Evolutionary conservation across 1,284 basidiomycete genomes (phyloP).

Genomic region (Ustilago vetiveriae): DNA sequence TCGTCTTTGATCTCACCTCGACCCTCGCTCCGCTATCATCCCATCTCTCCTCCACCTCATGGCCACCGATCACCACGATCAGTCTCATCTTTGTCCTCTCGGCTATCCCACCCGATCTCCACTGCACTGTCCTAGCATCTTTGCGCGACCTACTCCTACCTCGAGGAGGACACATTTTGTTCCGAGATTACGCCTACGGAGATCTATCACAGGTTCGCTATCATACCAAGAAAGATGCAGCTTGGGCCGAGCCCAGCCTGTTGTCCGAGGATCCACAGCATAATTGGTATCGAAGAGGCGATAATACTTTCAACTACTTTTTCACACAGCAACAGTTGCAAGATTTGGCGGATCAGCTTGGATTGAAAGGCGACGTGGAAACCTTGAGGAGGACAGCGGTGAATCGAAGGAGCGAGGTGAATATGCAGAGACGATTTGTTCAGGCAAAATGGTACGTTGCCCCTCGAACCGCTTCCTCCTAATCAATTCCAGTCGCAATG

Average conservation of each 20-base stretch:
- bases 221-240: slow-evolving; percentile 60
- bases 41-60: background rate
- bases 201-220: slow-evolving; percentile 67
- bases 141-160: slow-evolving; percentile 12
- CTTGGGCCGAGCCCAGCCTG: slow-evolving; percentile 65
- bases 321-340: slow-evolving; percentile 60
- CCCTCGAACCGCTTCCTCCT: too few relatives aligned
- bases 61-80: slow-evolving; percentile 53
- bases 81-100: slow-evolving; percentile 67
- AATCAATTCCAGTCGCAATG: too few relatives aligned
- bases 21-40: slow-evolving; percentile 6
- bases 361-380: slow-evolving; percentile 50
- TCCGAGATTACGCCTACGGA: slow-evolving; percentile 67
- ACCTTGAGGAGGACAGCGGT: slow-evolving; percentile 22
- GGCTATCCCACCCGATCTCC: slow-evolving; percentile 65
- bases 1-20: slow-evolving; percentile 65
- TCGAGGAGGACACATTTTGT: slow-evolving; percentile 50
- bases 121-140: slow-evolving; percentile 24
- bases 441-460: slow-evolving; percentile 57
- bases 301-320: slow-evolving; percentile 68
- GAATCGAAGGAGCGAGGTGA: slow-evolving; percentile 32
- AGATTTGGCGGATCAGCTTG: slow-evolving; percentile 17
- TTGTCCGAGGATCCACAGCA: slow-evolving; percentile 49
- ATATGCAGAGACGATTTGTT: slow-evolving; percentile 57
- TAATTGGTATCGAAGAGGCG: slow-evolving; percentile 65